Base-by-base conservation (phyloP, 306 rosid species). In the Cotoneaster glaucophyllus region DNA sequence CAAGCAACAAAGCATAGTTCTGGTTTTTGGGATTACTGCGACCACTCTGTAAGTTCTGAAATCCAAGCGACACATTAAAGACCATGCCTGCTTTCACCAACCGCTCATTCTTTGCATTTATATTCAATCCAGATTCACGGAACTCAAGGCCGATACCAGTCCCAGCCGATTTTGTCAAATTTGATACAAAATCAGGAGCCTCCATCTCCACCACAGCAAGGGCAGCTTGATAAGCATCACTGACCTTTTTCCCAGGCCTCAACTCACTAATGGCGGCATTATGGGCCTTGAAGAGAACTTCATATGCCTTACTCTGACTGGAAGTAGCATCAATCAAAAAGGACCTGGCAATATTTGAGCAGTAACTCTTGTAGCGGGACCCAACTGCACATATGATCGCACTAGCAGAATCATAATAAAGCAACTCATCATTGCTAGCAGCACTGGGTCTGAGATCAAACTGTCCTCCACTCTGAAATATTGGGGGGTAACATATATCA, bases 391-490 rank as follows among this genome's bases (percentile, higher is more conserved):
- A 94, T 75, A 94, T 86, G 66, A 94, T 94, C 73, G 90, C 97
- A 74, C 96, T 91, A 11, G 93, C 90, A 74, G 93, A 84, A 54
- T 94, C 97, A 74, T 91, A 94, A 79, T 94, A 80, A 66, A 94
- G 95, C 69, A 79, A 76, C 48, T 92, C 97, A 52, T 91, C 98
- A n/a, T 88, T 90, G 84, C 97, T 94, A 74, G 92, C 93, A 82
- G 98, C 98, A 82, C 97, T 90, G 22, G 98, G 98, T 69, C 85
- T 87, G 78, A 94, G 97, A 86, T 94, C 98, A 86, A 87, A 94
- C 74, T 82, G 88, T 19, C 95, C 98, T 19, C 98, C 98, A 64
- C 98, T 94, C 82, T 94, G 97, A 78, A 91, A 92, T 66, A 94
- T 92, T 62, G 98, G 97, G 28, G 98, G 98, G 75, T 92, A 94